Evolutionary conservation across 1,284 basidiomycete species (phyloP).

Genomic region (Trichosporon faecale): DNA sequence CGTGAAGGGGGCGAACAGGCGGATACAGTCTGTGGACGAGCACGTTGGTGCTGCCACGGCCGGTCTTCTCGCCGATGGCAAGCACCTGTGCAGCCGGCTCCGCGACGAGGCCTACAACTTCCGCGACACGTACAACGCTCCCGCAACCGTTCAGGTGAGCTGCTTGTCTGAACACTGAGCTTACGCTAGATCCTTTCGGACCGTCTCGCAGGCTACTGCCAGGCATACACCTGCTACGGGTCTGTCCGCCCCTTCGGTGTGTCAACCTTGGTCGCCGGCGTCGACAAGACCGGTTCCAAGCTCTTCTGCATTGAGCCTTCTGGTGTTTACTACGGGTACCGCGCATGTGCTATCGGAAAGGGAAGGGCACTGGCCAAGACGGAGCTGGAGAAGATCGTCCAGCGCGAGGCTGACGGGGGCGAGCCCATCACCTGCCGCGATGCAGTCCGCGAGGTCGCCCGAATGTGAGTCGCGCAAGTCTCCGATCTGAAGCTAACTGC

Average conservation of each 20-base stretch:
- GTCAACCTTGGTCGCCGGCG: conserved; percentile 82
- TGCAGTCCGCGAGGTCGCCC: conserved; percentile 88
- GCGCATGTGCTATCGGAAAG: conserved; percentile 92
- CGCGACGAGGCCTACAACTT: conserved; percentile 78
- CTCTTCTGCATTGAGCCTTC: conserved; percentile 93
- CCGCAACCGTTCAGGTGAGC: conserved; percentile 74
- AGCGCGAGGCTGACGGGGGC: conserved; percentile 30
- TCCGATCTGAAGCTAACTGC: conserved; percentile 1
- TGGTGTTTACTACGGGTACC: conserved; percentile 88
- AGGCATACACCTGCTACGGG: conserved; percentile 96
- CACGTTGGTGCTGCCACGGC: conserved; percentile 92
- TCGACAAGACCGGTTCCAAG: conserved; percentile 84
- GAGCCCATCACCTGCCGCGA: conserved; percentile 61
- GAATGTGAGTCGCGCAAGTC: conserved; percentile 69
- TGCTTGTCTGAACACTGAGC: neutral
- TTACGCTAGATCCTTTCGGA: conserved; percentile 59
- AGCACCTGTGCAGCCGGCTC: conserved; percentile 80
- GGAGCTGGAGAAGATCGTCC: conserved; percentile 85
- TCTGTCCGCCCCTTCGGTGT: conserved; percentile 97
- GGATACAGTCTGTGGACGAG: conserved; percentile 89
- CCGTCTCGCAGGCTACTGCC: conserved; percentile 82
- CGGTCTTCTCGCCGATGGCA: conserved; percentile 89
- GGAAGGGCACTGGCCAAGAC: conserved; percentile 96
- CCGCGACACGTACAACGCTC: conserved; percentile 71
- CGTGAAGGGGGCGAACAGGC: conserved; percentile 85